Evolutionary conservation across 176 grass and related monocot species (phyloP).

Genomic region (Musa troglodytarum): DNA sequence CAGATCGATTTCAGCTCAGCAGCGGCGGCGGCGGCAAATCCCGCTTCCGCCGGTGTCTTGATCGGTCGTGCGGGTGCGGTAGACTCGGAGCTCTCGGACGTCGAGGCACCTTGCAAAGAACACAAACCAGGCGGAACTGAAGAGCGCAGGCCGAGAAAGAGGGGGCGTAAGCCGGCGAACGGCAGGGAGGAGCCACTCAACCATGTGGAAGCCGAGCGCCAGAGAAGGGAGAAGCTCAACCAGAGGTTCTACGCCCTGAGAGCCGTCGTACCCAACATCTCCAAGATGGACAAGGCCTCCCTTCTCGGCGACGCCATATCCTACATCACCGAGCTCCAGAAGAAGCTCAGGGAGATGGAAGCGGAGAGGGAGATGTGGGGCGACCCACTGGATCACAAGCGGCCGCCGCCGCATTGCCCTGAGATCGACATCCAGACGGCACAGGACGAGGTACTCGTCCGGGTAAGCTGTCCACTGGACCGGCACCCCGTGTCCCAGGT

Average conservation of each 20-base stretch:
- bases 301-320: conserved; percentile 19
- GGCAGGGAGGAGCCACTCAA: conserved; percentile 20
- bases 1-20: conserved; percentile 14
- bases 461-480: conserved; percentile 7
- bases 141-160: conserved; percentile 15
- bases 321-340: conserved; percentile 19
- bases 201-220: conserved; percentile 21
- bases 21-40: neutral
- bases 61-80: neutral
- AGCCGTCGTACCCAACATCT: conserved; percentile 22
- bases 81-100: conserved; percentile 12
- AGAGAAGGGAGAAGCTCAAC: conserved; percentile 22
- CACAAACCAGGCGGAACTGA: neutral
- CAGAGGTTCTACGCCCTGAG: conserved; percentile 21
- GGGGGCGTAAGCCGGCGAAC: conserved; percentile 17
- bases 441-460: conserved; percentile 11
- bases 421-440: conserved; percentile 11
- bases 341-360: conserved; percentile 19
- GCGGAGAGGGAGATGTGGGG: conserved; percentile 13
- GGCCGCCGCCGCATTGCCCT: neutral
- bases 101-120: conserved; percentile 10
- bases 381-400: conserved; percentile 1
- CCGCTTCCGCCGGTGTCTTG: neutral
- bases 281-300: conserved; percentile 25
- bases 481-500: conserved; percentile 11